A percentile compares a stretch with the other conserved stretches of the same genome.
phyloP scores from a whole-genome alignment of 179 eudicot genomes.

The Pouteria campechiana region DNA sequence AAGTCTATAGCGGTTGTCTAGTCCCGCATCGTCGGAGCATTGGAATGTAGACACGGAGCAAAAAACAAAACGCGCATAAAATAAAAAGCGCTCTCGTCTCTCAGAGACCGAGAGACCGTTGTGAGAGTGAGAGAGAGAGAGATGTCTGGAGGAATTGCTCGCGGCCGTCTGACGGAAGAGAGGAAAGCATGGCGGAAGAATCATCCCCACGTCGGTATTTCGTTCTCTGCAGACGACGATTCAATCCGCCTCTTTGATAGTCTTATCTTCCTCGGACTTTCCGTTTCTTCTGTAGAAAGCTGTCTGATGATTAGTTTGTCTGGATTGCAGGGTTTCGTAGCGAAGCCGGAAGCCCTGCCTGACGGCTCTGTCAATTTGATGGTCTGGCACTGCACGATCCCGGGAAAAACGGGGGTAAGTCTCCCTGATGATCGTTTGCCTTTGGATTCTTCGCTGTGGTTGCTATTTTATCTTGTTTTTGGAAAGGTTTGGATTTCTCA shows the following conservation, averaged over 20 bases:
- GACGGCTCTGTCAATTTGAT: constrained; percentile 34
- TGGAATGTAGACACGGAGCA: too few relatives aligned
- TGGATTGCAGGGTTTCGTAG: constrained; percentile 30
- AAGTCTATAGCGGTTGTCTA: too few relatives aligned
- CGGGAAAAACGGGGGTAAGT: constrained; percentile 31
- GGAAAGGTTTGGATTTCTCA: too few relatives aligned
- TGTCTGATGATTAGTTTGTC: too few relatives aligned
- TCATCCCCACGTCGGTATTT: constrained; percentile 68
- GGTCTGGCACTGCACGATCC: constrained; percentile 42
- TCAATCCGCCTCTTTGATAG: too few relatives aligned
- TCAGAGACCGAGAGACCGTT: constrained; percentile 4
- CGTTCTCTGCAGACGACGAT: too few relatives aligned
- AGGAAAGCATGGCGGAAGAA: constrained; percentile 62
- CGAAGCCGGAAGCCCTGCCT: constrained; percentile 22
- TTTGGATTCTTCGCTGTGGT: too few relatives aligned
- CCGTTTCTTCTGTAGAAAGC: neutral
- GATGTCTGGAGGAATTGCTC: constrained; percentile 60
- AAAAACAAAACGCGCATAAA: too few relatives aligned
- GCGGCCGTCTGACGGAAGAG: constrained; percentile 53
- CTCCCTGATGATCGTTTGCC: too few relatives aligned
- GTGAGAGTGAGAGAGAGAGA: constrained; percentile 4
- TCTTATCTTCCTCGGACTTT: neutral
- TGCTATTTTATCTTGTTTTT: too few relatives aligned
- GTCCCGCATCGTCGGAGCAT: too few relatives aligned
- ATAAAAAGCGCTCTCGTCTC: too few relatives aligned